These are phyloP conservation scores for Colletotrichum sp. DNA, from an alignment of 2,329 filamentous ascomycete species.

Conservation along the genomic window DNA sequence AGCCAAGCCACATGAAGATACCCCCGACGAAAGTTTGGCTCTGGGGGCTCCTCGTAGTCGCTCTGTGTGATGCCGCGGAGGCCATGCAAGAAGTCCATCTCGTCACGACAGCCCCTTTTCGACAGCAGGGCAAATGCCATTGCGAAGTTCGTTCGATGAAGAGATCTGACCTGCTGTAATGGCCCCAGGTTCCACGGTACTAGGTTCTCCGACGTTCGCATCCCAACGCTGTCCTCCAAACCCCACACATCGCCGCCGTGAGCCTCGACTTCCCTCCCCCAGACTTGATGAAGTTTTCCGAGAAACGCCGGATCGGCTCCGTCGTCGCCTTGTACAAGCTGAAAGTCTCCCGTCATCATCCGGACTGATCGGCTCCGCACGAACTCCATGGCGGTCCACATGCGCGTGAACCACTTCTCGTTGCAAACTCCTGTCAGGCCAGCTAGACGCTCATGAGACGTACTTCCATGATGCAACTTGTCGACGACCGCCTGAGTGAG, in stretches of 20 bases:
- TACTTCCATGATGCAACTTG: background rate
- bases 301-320: background rate
- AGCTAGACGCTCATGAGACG: background rate
- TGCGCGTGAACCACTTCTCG: background rate
- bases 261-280: background rate
- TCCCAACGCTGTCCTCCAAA: background rate
- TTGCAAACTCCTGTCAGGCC: background rate
- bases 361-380: background rate
- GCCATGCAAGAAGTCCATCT: background rate
- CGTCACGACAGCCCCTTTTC: background rate
- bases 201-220: background rate
- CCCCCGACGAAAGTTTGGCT: too few species aligned
- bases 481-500: background rate
- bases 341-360: background rate
- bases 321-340: background rate
- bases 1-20: too few species aligned
- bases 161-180: background rate
- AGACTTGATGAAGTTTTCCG: background rate
- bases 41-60: too few species aligned
- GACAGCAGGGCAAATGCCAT: background rate
- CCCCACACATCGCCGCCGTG: background rate
- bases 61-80: background rate
- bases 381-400: constrained; percentile 10
- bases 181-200: background rate
- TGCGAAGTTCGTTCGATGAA: background rate